These are phyloP conservation scores for Ogataea nonfermentans DNA, from an alignment of 805 yeast genomes.

Conservation along the genomic window DNA sequence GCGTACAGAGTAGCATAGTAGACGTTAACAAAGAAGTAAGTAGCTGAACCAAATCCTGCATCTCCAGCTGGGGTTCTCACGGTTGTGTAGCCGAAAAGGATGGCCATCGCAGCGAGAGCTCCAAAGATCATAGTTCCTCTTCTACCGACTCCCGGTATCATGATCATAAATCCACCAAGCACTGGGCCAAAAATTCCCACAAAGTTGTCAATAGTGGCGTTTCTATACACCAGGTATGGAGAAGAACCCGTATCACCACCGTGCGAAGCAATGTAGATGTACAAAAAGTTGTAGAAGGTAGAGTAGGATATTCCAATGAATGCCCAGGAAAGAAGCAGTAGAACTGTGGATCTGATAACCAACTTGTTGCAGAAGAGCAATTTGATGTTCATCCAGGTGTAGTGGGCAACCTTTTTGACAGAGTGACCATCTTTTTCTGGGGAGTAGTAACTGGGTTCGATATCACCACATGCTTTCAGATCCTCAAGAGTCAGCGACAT, in stretches of 20 bases:
- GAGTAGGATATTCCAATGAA: conserved; percentile 59
- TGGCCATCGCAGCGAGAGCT: conserved; percentile 52
- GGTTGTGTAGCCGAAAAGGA: conserved; percentile 62
- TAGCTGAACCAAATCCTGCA: conserved; percentile 48
- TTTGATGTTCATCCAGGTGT: conserved; percentile 40
- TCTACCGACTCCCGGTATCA: conserved; percentile 44
- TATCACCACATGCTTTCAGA: conserved; percentile 43
- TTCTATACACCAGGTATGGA: conserved; percentile 43
- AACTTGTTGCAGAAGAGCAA: conserved; percentile 46
- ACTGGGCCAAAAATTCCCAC: conserved; percentile 53
- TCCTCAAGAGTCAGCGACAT: conserved; percentile 46
- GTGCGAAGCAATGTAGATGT: conserved; percentile 47
- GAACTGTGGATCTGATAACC: conserved; percentile 44
- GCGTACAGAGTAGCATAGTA: conserved; percentile 63
- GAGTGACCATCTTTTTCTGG: conserved; percentile 26
- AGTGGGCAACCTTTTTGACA: conserved; percentile 27
- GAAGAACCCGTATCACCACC: conserved; percentile 47
- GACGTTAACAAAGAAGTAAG: conserved; percentile 47
- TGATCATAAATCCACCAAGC: conserved; percentile 42
- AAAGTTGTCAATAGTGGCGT: conserved; percentile 46
- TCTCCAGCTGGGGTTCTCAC: conserved; percentile 54
- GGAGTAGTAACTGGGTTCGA: conserved; percentile 27
- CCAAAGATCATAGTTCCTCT: conserved; percentile 56
- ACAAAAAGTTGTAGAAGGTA: conserved; percentile 52
- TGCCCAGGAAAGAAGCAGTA: conserved; percentile 53